These are phyloP conservation scores for Geosmithia putterillii DNA, from an alignment of 2,329 filamentous ascomycete species.

Conservation along the genomic window DNA sequence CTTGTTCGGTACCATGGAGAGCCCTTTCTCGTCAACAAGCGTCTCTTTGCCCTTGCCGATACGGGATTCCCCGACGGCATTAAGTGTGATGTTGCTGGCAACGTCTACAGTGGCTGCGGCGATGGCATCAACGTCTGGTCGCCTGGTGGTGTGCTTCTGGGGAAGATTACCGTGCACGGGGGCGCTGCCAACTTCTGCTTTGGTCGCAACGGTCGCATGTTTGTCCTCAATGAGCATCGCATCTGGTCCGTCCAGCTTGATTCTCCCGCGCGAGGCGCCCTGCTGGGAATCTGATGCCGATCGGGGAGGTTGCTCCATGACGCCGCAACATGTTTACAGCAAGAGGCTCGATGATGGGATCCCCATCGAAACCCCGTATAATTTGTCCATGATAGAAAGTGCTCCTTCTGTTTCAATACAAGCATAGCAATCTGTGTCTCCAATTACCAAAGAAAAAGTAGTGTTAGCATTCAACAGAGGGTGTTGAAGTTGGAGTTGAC, in stretches of 20 bases:
- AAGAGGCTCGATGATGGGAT: no score
- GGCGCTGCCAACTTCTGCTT: conserved; percentile 33
- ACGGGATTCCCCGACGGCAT: conserved; percentile 25
- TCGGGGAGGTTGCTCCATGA: not conserved
- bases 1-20: conserved; percentile 23
- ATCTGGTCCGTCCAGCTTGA: not conserved
- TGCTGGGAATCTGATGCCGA: not conserved
- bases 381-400: no score
- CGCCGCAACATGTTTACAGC: not conserved
- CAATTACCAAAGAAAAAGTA: no score
- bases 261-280: not conserved
- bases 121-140: conserved; percentile 39
- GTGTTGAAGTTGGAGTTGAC: no score
- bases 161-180: conserved; percentile 41
- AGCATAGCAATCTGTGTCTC: no score
- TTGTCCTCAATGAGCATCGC: conserved; percentile 4
- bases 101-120: conserved; percentile 38
- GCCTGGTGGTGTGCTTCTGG: conserved; percentile 30
- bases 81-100: conserved; percentile 39
- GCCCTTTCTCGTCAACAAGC: not conserved
- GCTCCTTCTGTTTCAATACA: no score
- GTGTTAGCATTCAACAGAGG: no score
- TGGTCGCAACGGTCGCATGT: conserved; percentile 20
- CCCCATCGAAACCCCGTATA: no score
- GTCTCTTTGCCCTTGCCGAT: conserved; percentile 6